A percentile compares a stretch with the other conserved stretches of the same genome.
Conservation (phyloP, 108 stramenopile species). For the Stephanodiscus minutulus region DNA sequence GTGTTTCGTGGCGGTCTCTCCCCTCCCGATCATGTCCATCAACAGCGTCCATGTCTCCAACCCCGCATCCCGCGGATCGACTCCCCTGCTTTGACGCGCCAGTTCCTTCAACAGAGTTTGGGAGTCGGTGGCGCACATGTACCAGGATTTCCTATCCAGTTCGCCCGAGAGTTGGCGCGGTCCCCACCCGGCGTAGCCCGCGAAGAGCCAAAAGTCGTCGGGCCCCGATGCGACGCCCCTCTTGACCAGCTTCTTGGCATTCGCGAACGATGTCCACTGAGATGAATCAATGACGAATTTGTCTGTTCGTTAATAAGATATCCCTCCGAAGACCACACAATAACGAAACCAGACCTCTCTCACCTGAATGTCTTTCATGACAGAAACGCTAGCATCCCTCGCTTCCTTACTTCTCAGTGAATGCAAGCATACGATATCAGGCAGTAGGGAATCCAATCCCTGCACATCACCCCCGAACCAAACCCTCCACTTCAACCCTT, state of each 20-base stretch:
- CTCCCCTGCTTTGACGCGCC: slow-evolving; percentile 48
- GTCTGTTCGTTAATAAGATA: background rate
- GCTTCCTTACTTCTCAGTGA: slow-evolving; percentile 60
- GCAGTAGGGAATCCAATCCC: slow-evolving; percentile 59
- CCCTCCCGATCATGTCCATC: slow-evolving; percentile 71
- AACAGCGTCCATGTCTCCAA: slow-evolving; percentile 68
- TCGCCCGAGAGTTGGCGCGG: slow-evolving; percentile 66
- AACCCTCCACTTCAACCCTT: slow-evolving; percentile 45
- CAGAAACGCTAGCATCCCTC: slow-evolving; percentile 54
- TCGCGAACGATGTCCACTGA: slow-evolving; percentile 81
- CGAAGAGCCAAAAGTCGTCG: slow-evolving; percentile 71
- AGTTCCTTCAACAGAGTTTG: slow-evolving; percentile 69
- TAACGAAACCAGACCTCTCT: background rate
- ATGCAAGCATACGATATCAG: slow-evolving; percentile 82
- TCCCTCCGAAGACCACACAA: background rate
- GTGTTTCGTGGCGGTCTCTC: slow-evolving; percentile 49
- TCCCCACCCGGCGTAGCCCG: slow-evolving; percentile 69
- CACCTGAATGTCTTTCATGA: slow-evolving; percentile 83
- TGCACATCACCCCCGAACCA: slow-evolving; percentile 72
- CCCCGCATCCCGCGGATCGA: slow-evolving; percentile 66
- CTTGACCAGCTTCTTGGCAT: slow-evolving; percentile 70
- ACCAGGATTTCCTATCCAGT: slow-evolving; percentile 80
- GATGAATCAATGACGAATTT: background rate
- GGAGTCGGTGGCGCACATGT: slow-evolving; percentile 83
- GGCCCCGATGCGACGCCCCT: slow-evolving; percentile 45